Percentiles rank a stretch among this genome's conserved stretches.
phyloP scores from a whole-genome alignment of 306 rosid species.

The Vigna unguiculata region DNA sequence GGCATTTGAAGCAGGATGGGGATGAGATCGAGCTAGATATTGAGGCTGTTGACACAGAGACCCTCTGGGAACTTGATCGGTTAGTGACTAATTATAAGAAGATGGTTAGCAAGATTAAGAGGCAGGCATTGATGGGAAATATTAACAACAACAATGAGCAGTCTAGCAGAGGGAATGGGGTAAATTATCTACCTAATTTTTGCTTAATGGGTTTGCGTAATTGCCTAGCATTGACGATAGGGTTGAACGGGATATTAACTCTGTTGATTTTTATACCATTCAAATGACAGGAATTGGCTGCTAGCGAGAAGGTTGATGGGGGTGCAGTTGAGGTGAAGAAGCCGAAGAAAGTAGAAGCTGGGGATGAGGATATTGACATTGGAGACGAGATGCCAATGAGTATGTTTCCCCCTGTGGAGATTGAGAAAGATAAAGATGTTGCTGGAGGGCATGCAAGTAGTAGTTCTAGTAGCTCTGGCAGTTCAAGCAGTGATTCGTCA shows the following conservation, averaged over 20 bases:
- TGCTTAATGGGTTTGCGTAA: not conserved
- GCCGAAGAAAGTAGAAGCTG: slow-evolving; percentile 77
- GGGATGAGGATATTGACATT: slow-evolving; percentile 96
- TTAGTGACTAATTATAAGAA: slow-evolving; percentile 91
- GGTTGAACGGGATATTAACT: not conserved
- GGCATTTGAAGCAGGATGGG: slow-evolving; percentile 93
- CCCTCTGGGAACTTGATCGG: slow-evolving; percentile 99
- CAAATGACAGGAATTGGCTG: slow-evolving; percentile 54
- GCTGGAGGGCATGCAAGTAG: slow-evolving; percentile 73
- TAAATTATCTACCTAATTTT: slow-evolving; percentile 31
- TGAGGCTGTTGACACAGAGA: slow-evolving; percentile 90
- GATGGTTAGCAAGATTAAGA: slow-evolving; percentile 91
- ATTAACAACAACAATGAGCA: slow-evolving; percentile 44
- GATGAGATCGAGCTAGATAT: slow-evolving; percentile 99
- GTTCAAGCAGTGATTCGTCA: slow-evolving; percentile 91
- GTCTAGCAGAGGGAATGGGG: slow-evolving; percentile 65
- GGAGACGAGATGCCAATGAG: slow-evolving; percentile 93
- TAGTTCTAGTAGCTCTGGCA: slow-evolving; percentile 83
- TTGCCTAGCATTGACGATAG: not conserved
- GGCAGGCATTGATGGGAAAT: slow-evolving; percentile 73
- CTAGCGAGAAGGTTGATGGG: slow-evolving; percentile 56
- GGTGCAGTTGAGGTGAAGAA: slow-evolving; percentile 60
- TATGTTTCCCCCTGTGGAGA: slow-evolving; percentile 86
- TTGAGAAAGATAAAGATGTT: slow-evolving; percentile 79
- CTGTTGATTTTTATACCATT: not conserved